Evolutionary conservation across 306 rosid species (phyloP), one percentile per base, ranked within the genome.

Genomic region (Cicer bijugum): DNA sequence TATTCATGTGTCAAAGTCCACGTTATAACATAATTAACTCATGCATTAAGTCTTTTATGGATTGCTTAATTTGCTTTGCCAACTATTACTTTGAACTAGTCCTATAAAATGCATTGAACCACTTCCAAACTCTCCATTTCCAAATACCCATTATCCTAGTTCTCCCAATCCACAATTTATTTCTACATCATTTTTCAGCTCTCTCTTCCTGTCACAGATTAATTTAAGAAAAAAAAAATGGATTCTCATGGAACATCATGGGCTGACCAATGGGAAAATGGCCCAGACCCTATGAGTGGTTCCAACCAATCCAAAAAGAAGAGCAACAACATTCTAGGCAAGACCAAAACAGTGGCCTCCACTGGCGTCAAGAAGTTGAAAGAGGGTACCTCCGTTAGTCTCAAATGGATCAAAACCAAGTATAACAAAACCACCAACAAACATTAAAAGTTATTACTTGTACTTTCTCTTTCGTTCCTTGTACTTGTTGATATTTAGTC

Each of bases 241-340:
- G 38, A 11, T 0, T 76, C 85, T 1, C 6, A 82, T 28, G 90
- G 71, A 60, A 59, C 87, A 23, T 63, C 90, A 0, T 90, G 98
- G 98, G 96, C 96, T 0, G 96, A 92, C 40, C 98, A 90, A 84
- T 90, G 96, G 95, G 98, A 87, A 37, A 37, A 55, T 8, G 77
- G 74, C 15, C 83, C 91, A 1, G 84, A 82, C 55, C 86, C 89
- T 6, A 67, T 44, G n/a, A 0, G 14, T 7, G 80, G 11, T 3
- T 75, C 83, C 1, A 3, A 72, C 5, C 48, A 80, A 38, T 48
- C 75, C 0, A 39, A 60, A 45, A 67, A 82, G 72, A 83, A 81
- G 58, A 47, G 12, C 64, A 80, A 28, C 80, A 33, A 15, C 43
- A 40, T 76, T 17, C 79, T 90, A 8, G 89, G 38, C 4, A 92